These are phyloP conservation scores for Recurvomyces mirabilis DNA, from an alignment of 495 filamentous ascomycete species.

Conservation along the genomic window DNA sequence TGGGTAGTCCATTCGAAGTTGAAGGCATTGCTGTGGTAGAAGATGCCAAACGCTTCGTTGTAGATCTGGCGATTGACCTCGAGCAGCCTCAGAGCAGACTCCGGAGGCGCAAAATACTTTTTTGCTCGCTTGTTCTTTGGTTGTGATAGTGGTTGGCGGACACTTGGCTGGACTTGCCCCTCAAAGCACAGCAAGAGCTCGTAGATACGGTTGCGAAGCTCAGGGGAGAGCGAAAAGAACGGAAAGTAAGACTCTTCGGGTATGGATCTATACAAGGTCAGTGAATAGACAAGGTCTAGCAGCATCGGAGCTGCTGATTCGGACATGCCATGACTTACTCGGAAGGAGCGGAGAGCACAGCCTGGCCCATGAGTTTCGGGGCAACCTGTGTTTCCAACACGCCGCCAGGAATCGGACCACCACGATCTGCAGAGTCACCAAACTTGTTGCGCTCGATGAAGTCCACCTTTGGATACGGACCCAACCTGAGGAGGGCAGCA, in stretches of 20 bases:
- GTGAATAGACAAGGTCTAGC: too few species aligned
- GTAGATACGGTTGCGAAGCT: constrained; percentile 20
- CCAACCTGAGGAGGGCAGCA: constrained; percentile 2
- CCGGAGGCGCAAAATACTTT: background rate
- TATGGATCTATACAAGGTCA: too few species aligned
- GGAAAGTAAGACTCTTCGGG: background rate
- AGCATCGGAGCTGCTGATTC: too few species aligned
- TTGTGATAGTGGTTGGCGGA: background rate
- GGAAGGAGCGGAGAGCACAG: background rate
- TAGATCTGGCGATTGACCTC: constrained; percentile 13
- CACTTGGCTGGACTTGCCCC: constrained; percentile 4
- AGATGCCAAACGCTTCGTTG: constrained; percentile 13
- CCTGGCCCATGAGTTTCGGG: constrained; percentile 9
- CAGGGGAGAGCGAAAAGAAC: constrained; percentile 17
- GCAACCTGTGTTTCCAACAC: constrained; percentile 8
- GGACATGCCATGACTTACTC: background rate
- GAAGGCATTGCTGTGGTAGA: constrained; percentile 11
- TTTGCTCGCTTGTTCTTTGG: background rate
- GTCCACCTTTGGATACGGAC: background rate
- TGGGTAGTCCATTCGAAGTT: constrained; percentile 11
- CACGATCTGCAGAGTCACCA: background rate
- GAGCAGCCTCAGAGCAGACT: constrained; percentile 7
- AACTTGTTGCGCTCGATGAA: constrained; percentile 1
- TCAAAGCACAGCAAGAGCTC: constrained; percentile 3
- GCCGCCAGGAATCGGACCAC: constrained; percentile 14